Evolutionary conservation across 192 early-diverging fungal genomes (phyloP).

Genomic region (Dissophora ornata): DNA sequence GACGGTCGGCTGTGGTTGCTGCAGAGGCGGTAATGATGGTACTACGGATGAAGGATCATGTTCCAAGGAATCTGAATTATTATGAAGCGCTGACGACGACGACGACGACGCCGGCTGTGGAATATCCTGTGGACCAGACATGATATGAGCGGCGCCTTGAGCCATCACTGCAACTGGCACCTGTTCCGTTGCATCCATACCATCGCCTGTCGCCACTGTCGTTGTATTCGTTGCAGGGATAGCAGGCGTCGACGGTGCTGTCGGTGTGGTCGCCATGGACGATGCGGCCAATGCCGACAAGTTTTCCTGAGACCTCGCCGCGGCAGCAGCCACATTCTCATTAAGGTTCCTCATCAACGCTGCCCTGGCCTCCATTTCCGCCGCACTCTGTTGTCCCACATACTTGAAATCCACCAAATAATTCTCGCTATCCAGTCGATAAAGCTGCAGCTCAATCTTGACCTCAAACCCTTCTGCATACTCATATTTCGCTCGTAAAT

Average conservation of each 20-base stretch:
- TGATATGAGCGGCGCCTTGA: conserved; percentile 50
- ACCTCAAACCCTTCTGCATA: conserved; percentile 68
- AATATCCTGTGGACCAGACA: conserved; percentile 53
- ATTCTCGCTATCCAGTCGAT: conserved; percentile 89
- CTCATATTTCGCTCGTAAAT: conserved; percentile 79
- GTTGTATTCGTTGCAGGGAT: not conserved
- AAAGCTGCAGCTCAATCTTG: conserved; percentile 96
- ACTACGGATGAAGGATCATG: not conserved
- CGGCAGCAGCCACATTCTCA: too few relatives aligned
- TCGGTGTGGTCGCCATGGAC: not conserved
- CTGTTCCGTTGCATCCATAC: conserved; percentile 47
- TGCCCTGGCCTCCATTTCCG: conserved; percentile 54
- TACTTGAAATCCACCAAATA: conserved; percentile 98
- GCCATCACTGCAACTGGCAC: conserved; percentile 17
- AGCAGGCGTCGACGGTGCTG: not conserved
- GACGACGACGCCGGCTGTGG: conserved; percentile 17
- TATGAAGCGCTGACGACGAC: not conserved
- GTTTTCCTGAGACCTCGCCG: conserved; percentile 21
- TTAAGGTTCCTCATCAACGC: conserved; percentile 30
- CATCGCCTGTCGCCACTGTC: conserved; percentile 24
- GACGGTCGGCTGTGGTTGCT: conserved; percentile 12
- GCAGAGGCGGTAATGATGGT: not conserved
- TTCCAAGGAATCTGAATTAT: too few relatives aligned
- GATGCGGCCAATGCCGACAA: not conserved
- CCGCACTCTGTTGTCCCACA: conserved; percentile 56